A percentile compares a stretch with the other conserved stretches of the same genome.
Conservation (phyloP, 139 green algal species). For the Chlorella vulgaris region DNA sequence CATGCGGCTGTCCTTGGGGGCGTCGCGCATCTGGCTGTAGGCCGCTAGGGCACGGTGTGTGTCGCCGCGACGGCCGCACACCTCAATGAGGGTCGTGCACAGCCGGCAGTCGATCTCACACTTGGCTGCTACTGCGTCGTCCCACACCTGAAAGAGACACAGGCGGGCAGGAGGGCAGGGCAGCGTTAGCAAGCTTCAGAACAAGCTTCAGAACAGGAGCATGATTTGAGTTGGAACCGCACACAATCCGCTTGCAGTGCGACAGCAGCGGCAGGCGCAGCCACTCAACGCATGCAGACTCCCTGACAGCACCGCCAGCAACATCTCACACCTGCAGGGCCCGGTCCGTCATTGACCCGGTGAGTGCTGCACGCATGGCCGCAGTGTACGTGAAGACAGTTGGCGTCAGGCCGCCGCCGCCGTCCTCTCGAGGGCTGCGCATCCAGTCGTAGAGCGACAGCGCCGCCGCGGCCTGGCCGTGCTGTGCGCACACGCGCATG, state of each 20-base stretch:
- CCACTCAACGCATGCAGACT: no score
- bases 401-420: slow-evolving; percentile 69
- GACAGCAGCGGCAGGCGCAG: no score
- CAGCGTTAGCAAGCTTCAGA: no score
- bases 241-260: no score
- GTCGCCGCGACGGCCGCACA: slow-evolving; percentile 70
- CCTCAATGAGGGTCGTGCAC: slow-evolving; percentile 83
- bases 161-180: no score
- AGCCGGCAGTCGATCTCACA: slow-evolving; percentile 79
- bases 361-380: slow-evolving; percentile 83
- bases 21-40: slow-evolving; percentile 70
- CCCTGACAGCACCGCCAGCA: no score
- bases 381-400: slow-evolving; percentile 90
- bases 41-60: slow-evolving; percentile 72
- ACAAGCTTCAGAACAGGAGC: no score
- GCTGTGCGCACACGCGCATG: slow-evolving; percentile 79
- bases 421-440: slow-evolving; percentile 46
- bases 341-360: slow-evolving; percentile 65
- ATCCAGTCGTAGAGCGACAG: slow-evolving; percentile 91
- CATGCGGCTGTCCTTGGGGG: slow-evolving; percentile 51
- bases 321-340: slow-evolving; percentile 40
- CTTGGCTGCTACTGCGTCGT: slow-evolving; percentile 53
- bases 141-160: slow-evolving; percentile 66
- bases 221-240: no score
- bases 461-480: slow-evolving; percentile 71